phyloP scores from a whole-genome alignment of 192 early-diverging fungal species.

The Kickxella alabastrina region DNA sequence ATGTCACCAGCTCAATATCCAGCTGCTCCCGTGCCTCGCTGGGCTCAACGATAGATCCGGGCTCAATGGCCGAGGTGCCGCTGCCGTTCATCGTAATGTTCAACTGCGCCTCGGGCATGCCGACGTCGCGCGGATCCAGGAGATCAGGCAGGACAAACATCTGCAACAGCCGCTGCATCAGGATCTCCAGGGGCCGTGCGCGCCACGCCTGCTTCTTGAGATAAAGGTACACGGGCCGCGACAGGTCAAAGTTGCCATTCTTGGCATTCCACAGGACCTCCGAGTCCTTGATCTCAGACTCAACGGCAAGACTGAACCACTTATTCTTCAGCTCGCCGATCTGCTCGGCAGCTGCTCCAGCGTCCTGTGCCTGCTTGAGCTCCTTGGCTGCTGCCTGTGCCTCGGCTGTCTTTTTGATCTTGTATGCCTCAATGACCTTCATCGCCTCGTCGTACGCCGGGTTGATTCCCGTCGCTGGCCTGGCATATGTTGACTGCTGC shows the following conservation, averaged over 20 bases:
- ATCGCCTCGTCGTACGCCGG: conserved; percentile 73
- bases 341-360: conserved; percentile 29
- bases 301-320: conserved; percentile 56
- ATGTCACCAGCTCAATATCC: conserved; percentile 54
- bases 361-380: conserved; percentile 23
- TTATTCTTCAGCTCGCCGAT: conserved; percentile 52
- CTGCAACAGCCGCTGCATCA: conserved; percentile 67
- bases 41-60: conserved; percentile 37
- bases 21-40: conserved; percentile 55
- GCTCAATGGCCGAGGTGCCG: conserved; percentile 14
- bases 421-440: conserved; percentile 63
- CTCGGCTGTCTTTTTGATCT: conserved; percentile 37
- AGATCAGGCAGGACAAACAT: conserved; percentile 78
- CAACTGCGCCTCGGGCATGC: conserved; percentile 36
- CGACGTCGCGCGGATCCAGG: conserved; percentile 51
- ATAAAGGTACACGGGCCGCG: conserved; percentile 65
- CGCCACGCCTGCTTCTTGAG: conserved; percentile 60
- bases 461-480: conserved; percentile 57
- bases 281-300: conserved; percentile 65
- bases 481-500: conserved; percentile 48
- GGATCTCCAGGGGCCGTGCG: conserved; percentile 51
- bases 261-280: conserved; percentile 65
- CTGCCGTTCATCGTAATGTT: conserved; percentile 27
- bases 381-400: conserved; percentile 19
- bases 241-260: conserved; percentile 61